Base-by-base conservation (phyloP, 75 land plant species). In the Pinus taeda region DNA sequence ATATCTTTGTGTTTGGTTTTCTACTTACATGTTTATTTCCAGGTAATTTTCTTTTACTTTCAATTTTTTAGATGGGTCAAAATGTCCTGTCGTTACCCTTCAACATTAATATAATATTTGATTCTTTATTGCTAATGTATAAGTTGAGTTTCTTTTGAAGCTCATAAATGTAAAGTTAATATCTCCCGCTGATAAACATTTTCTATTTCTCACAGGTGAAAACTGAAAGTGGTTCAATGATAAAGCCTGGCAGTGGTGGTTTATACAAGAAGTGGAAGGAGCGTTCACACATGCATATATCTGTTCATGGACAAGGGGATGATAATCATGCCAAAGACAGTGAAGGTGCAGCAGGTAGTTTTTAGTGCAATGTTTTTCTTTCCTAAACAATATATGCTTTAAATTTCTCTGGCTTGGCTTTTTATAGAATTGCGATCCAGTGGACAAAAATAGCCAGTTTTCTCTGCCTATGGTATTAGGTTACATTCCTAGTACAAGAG, bases 221-320 rank as follows among this genome's bases (percentile, higher is more conserved):
- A 83, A 91, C 91, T 18, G 99, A 97, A 74, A 85, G 99, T 78
- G 99, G 99, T 59, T 79, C 90, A 14, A 97, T 85, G 78, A 86
- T 91, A 11, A 91, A 88, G 69, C 90, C 92, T 36, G 81, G 81
- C 14, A 95, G 91, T 76, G 83, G 96, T 26, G 94, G 98, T 56
- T 85, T 95, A 56, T 97, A 97, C 84, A 89, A 95, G 80, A 97
- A 87, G 70, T 97, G 99, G 99, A 90, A 91, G 76, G 91, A 91
- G 74, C 77, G 79, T 2, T 83, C 96, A 20, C 99, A 95, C 73
- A 77, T 77, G 72, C 83, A 88, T 21, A 76, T 96, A 57, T 80
- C 89, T 57, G 75, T 76, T 20, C 82, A 71, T 61, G 88, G 88
- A 67, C 78, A 77, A 37, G 83, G 67, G 58, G 53, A 71, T 69